phyloP scores from a whole-genome alignment of 1,139 yeast species.

The Yamadazyma friedrichii region DNA sequence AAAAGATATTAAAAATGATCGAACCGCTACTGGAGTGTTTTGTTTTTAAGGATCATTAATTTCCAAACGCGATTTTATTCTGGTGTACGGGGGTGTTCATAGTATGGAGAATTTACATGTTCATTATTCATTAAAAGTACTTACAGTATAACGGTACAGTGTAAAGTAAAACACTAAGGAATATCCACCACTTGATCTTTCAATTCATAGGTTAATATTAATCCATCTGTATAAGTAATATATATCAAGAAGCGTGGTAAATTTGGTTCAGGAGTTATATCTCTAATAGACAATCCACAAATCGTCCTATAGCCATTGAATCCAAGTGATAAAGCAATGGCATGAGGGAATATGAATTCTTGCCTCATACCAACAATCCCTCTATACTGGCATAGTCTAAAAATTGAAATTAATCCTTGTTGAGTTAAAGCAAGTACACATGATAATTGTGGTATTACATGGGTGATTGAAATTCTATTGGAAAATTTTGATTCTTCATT shows the following conservation, averaged over 20 bases:
- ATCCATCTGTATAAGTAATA: slow-evolving; percentile 33
- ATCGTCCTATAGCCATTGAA: slow-evolving; percentile 32
- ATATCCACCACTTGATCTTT: slow-evolving; percentile 3
- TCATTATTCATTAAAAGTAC: background rate
- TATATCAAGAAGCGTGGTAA: slow-evolving; percentile 26
- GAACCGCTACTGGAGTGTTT: background rate
- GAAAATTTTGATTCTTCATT: slow-evolving; percentile 40
- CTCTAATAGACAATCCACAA: slow-evolving; percentile 28
- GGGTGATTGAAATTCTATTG: slow-evolving; percentile 54
- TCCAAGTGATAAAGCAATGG: slow-evolving; percentile 25
- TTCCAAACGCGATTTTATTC: slow-evolving; percentile 7
- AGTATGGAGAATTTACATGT: too few species aligned
- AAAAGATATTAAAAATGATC: background rate
- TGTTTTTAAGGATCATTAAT: slow-evolving; percentile 1
- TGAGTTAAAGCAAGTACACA: slow-evolving; percentile 57
- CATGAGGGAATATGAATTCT: slow-evolving; percentile 54
- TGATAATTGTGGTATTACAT: slow-evolving; percentile 52
- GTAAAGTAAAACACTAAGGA: too few species aligned
- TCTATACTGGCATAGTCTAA: slow-evolving; percentile 55
- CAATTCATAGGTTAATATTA: slow-evolving; percentile 27
- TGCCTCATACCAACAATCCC: slow-evolving; percentile 63
- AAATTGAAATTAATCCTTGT: slow-evolving; percentile 55
- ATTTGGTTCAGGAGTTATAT: slow-evolving; percentile 18
- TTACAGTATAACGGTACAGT: too few species aligned
- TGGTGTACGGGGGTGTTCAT: background rate